Base-by-base conservation (phyloP, 306 rosid species). In the Crotalaria pallida region DNA sequence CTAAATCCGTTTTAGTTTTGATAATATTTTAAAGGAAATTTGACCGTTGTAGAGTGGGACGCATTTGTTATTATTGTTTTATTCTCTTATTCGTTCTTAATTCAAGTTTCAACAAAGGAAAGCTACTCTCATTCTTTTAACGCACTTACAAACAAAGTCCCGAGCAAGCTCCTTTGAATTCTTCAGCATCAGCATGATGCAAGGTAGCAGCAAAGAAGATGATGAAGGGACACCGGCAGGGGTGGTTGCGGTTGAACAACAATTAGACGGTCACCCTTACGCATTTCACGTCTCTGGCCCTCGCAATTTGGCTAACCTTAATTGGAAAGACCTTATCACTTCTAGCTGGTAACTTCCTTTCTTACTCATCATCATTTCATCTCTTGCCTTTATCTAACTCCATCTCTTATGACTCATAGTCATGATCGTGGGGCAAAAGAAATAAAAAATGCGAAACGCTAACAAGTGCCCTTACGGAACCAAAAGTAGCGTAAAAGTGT, bases 231-330 rank as follows among this genome's bases (percentile, higher is more conserved):
- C 6, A 17, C 40, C 13, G 34, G 56, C 6, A 17, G 47, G 13
- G 43, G 56, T 44, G 21, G 67, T 49, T n/a, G 36, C 5, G 8
- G 51, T 68, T 17, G 57, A 19, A 50, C 65, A 52, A 29, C 78
- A 38, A n/a, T n/a, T n/a, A 13, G 78, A 69, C 31, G 77, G 86
- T 55, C 97, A 94, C 29, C 98, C 97, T 4, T 87, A 94, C 58
- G 88, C 98, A 0, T 94, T 94, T 74, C 94, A 90, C 56, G 94
- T 88, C 10, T 94, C 98, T 23, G 97, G 98, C 4, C 98, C 98
- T 63, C 88, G 98, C 3, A 94, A 94, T 73, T 68, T 90, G 65
- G 45, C 83, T 52, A 74, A 81, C 18, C 96, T 89, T 17, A 94
- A 84, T 64, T 94, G 98, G 98, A 89, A 88, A 85, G 98, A 94